These are phyloP conservation scores for Alternaria ethzedia DNA, from an alignment of 2,329 filamentous ascomycete species.

Conservation along the genomic window DNA sequence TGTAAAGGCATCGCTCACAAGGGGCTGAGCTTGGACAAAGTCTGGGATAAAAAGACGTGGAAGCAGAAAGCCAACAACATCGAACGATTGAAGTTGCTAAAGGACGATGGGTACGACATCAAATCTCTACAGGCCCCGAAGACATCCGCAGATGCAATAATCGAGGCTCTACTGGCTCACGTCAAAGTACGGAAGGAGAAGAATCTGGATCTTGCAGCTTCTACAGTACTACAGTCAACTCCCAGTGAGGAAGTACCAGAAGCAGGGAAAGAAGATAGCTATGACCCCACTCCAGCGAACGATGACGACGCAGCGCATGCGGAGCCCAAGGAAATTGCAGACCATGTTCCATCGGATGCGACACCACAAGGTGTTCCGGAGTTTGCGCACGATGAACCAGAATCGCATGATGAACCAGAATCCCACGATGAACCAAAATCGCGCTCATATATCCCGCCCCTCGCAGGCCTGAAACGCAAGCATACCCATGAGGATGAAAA, in stretches of 20 bases:
- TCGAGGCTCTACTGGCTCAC: slow-evolving; percentile 3
- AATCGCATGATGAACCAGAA: too few species aligned
- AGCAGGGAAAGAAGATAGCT: background rate
- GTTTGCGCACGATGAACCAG: background rate
- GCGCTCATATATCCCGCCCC: background rate
- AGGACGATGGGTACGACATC: slow-evolving; percentile 20
- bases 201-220: background rate
- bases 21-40: slow-evolving; percentile 1
- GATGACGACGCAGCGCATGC: background rate
- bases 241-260: background rate
- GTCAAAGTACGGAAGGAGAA: background rate
- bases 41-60: slow-evolving; percentile 11
- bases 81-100: slow-evolving; percentile 10
- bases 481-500: background rate
- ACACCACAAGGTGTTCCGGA: background rate
- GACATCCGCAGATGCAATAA: slow-evolving; percentile 1
- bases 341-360: background rate
- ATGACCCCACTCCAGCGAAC: background rate
- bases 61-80: slow-evolving; percentile 16
- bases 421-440: background rate
- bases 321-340: background rate
- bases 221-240: background rate
- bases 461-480: slow-evolving; percentile 1
- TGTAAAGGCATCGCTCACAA: background rate
- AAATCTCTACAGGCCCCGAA: background rate